Base-by-base conservation (phyloP, 768 basidiomycete genomes). In the Sistotremastrum niveocremeum region DNA sequence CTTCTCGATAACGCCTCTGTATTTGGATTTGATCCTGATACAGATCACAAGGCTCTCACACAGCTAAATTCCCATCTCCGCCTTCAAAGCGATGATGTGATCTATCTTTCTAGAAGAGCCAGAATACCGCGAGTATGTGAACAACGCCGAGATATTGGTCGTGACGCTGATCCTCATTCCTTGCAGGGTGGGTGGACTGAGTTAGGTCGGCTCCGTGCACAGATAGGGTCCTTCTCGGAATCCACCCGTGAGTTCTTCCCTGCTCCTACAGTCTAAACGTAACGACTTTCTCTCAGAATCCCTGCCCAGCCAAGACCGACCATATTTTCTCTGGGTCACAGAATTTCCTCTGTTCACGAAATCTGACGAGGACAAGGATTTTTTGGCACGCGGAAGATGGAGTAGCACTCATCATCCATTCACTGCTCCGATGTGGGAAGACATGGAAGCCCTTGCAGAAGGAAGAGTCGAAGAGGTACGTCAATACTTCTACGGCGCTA, bases 381-480 rank as follows among this genome's bases (percentile, higher is more conserved):
- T 81, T 57, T 64, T 90, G 32, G 84, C 89, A 3, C 73, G 78
- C 47, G 91, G 91, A 32, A 72, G 90, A 56, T 94, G 88, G 86
- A 84, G 85, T 52, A 85, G 84, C 51, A 80, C 87, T 3, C 93
- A 97, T 56, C 93, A 97, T 62, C 93, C 93, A 2, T 97, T 97
- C 63, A 97, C 93, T 8, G 91, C 93, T 6, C 93, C 93, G 20
- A 85, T 93, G 79, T 84, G 71, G 71, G 76, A 94, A 61, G 93
- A 97, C 61, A 70, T 94, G 29, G 70, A 77, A 40, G 73, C 76
- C 35, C 69, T 97, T 65, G 81, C 83, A 57, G 66, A 65, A 37
- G 88, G 86, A 35, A 69, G 77, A 54, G 65, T 82, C 41, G 76
- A 78, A 44, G 60, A 63, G 55, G 71, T 71, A 34, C 48, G 60